Percentiles rank a stretch among this genome's conserved stretches.
Conservation (phyloP, 1,284 basidiomycete genomes). For the Leucoagaricus sp. region DNA sequence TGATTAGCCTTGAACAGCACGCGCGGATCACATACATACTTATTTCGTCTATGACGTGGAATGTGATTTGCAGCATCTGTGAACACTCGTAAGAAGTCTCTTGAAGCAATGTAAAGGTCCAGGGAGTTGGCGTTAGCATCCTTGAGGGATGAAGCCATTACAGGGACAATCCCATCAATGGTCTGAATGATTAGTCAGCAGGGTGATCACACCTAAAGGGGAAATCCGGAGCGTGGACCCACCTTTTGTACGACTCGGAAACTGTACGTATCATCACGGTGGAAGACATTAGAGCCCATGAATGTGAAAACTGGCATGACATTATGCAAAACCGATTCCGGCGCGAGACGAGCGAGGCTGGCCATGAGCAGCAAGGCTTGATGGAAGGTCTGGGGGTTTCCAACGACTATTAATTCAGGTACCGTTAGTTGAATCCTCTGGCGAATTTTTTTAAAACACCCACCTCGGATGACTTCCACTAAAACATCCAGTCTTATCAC, state of each 20-base stretch:
- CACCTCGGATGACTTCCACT: slow-evolving; percentile 85
- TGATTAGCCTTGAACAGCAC: slow-evolving; percentile 14
- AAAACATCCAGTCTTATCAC: slow-evolving; percentile 76
- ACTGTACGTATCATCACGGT: slow-evolving; percentile 94
- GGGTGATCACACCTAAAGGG: not conserved
- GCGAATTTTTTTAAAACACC: slow-evolving; percentile 26
- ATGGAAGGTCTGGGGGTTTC: slow-evolving; percentile 94
- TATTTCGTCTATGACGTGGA: slow-evolving; percentile 83
- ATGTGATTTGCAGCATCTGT: slow-evolving; percentile 88
- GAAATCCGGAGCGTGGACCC: too few species aligned
- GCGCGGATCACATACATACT: slow-evolving; percentile 45
- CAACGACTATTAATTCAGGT: slow-evolving; percentile 60
- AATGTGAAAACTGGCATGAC: slow-evolving; percentile 99
- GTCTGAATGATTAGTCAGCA: slow-evolving; percentile 52
- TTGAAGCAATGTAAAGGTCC: slow-evolving; percentile 65
- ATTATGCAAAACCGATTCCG: slow-evolving; percentile 91
- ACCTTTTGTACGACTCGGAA: slow-evolving; percentile 95
- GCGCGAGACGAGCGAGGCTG: slow-evolving; percentile 80
- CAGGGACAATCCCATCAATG: slow-evolving; percentile 90
- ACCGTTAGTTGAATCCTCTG: too few species aligned
- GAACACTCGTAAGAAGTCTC: slow-evolving; percentile 84
- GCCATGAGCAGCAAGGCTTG: slow-evolving; percentile 92
- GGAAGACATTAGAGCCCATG: slow-evolving; percentile 96
- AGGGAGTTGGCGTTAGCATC: slow-evolving; percentile 51
- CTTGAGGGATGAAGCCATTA: slow-evolving; percentile 82